Percentiles rank a stretch among this genome's conserved stretches.
Conservation (phyloP, 768 basidiomycete species). For the Termitomyces sp. region DNA sequence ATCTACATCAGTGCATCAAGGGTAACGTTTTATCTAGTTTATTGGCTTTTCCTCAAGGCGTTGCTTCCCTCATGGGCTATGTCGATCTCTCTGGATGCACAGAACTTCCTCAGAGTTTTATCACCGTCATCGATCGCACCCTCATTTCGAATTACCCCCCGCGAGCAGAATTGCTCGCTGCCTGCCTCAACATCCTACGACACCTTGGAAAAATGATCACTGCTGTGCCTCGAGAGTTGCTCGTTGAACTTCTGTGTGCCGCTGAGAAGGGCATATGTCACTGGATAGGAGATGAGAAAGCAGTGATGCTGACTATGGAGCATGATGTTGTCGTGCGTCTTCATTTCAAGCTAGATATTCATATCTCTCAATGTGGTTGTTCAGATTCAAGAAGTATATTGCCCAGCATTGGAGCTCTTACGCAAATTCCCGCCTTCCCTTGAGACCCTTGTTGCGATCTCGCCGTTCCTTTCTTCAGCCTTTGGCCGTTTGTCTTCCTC, state of each 20-base stretch:
- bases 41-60: constrained; percentile 17
- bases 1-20: background rate
- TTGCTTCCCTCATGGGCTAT: constrained; percentile 20
- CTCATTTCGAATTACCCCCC: constrained; percentile 34
- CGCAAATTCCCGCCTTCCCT: constrained; percentile 34
- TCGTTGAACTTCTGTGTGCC: constrained; percentile 30
- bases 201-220: constrained; percentile 29
- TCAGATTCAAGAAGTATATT: constrained; percentile 41
- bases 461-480: constrained; percentile 46
- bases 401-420: constrained; percentile 37
- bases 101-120: constrained; percentile 19
- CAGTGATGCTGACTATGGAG: constrained; percentile 37
- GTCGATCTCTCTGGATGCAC: constrained; percentile 16
- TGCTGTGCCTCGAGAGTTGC: constrained; percentile 20
- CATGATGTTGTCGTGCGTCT: constrained; percentile 45
- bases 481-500: constrained; percentile 42
- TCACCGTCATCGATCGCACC: constrained; percentile 25
- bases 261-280: constrained; percentile 36
- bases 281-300: constrained; percentile 51
- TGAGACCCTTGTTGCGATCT: constrained; percentile 35
- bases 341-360: background rate
- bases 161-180: constrained; percentile 19
- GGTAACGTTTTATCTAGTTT: constrained; percentile 15
- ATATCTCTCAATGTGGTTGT: background rate
- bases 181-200: constrained; percentile 34